phyloP scores from a whole-genome alignment of 2,329 filamentous ascomycete genomes.

The Zymoseptoria pseudotritici region DNA sequence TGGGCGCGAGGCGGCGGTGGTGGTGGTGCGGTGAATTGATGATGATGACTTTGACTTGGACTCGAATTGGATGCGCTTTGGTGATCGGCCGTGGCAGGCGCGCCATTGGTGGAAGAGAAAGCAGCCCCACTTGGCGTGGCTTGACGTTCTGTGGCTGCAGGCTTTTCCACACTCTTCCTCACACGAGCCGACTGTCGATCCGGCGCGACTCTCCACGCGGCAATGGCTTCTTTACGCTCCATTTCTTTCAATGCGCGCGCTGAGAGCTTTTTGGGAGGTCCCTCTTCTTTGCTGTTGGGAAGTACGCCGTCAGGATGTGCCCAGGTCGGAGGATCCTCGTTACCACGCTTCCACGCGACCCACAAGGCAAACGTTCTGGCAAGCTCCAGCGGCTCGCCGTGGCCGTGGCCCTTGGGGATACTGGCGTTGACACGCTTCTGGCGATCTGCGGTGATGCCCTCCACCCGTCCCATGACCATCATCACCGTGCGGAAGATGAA shows the following conservation, averaged over 20 bases:
- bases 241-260: slow-evolving; percentile 49
- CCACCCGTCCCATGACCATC: slow-evolving; percentile 53
- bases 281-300: slow-evolving; percentile 42
- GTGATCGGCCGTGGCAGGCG: slow-evolving; percentile 2
- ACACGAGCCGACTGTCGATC: slow-evolving; percentile 40
- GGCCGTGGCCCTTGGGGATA: slow-evolving; percentile 54
- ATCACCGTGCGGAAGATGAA: slow-evolving; percentile 58
- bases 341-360: slow-evolving; percentile 61
- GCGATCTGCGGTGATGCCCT: slow-evolving; percentile 52
- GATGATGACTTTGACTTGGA: slow-evolving; percentile 21
- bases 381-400: slow-evolving; percentile 53
- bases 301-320: slow-evolving; percentile 51
- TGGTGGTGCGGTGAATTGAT: slow-evolving; percentile 11
- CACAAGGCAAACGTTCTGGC: slow-evolving; percentile 56
- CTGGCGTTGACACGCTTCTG: slow-evolving; percentile 54
- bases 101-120: slow-evolving; percentile 9
- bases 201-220: slow-evolving; percentile 36
- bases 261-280: slow-evolving; percentile 47
- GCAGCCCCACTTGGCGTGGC: slow-evolving; percentile 2
- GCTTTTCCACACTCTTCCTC: slow-evolving; percentile 15
- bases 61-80: slow-evolving; percentile 4
- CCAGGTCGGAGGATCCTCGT: slow-evolving; percentile 56
- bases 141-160: slow-evolving; percentile 1
- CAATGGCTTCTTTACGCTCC: slow-evolving; percentile 45
- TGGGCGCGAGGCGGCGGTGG: slow-evolving; percentile 9